A percentile compares a stretch with the other conserved stretches of the same genome.
Conservation (phyloP, 208 protist species). For the Trypanosomatidae sp. region DNA sequence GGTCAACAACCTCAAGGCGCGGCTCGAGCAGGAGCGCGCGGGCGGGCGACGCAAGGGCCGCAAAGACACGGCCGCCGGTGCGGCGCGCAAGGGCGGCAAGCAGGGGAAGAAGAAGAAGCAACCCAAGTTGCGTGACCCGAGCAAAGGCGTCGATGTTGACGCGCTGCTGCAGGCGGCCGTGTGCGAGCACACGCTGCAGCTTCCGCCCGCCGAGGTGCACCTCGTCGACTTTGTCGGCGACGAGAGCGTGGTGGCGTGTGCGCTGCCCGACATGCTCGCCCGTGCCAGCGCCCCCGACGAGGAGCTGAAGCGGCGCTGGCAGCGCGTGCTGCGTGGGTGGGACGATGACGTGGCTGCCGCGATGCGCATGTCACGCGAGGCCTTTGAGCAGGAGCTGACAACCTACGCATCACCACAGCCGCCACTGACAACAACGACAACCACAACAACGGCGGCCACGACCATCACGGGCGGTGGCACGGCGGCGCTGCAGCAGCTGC, state of each 20-base stretch:
- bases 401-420: constrained; percentile 18
- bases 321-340: constrained; percentile 68
- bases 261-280: constrained; percentile 24
- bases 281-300: constrained; percentile 40
- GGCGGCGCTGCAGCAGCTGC: too few relatives aligned
- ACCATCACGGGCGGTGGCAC: too few relatives aligned
- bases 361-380: constrained; percentile 67
- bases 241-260: constrained; percentile 34
- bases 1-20: constrained; percentile 83
- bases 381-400: constrained; percentile 61
- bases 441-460: too few relatives aligned
- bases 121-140: constrained; percentile 76
- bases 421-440: too few relatives aligned
- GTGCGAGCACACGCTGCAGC: constrained; percentile 76
- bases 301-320: constrained; percentile 82
- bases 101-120: constrained; percentile 66
- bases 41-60: constrained; percentile 5
- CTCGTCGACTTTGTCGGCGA: constrained; percentile 62
- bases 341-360: constrained; percentile 46
- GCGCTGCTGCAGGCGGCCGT: constrained; percentile 64
- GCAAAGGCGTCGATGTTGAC: constrained; percentile 73
- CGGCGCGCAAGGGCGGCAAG: constrained; percentile 26
- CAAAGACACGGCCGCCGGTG: too few relatives aligned
- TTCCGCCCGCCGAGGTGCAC: constrained; percentile 20
- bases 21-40: constrained; percentile 56